phyloP scores from a whole-genome alignment of 2,329 filamentous ascomycete species.

The Talaromyces sp. region DNA sequence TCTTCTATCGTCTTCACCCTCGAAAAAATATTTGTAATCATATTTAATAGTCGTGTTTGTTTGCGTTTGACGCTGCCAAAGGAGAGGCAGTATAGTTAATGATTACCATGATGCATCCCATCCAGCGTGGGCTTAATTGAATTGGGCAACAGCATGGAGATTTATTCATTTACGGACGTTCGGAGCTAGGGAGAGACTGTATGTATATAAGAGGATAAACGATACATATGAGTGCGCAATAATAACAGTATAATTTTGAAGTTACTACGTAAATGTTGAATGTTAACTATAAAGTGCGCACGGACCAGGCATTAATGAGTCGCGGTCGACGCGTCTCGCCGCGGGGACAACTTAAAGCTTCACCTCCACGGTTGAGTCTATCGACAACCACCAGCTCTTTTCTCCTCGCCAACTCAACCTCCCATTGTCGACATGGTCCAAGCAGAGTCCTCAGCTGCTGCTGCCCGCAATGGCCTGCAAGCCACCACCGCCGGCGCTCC shows the following conservation, averaged over 20 bases:
- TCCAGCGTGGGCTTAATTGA: not conserved
- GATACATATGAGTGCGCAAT: not conserved
- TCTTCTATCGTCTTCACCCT: not conserved
- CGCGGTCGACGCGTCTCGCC: not conserved
- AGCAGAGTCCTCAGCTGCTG: conserved; percentile 44
- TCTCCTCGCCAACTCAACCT: not conserved
- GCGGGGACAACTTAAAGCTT: not conserved
- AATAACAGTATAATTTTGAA: not conserved
- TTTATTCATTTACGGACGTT: not conserved
- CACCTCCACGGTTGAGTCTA: not conserved
- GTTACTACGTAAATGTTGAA: not conserved
- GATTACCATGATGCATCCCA: not conserved
- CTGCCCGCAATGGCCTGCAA: conserved; percentile 37
- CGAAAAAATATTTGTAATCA: not conserved
- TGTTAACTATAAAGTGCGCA: not conserved
- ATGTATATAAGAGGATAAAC: not conserved
- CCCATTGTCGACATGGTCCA: conserved; percentile 31
- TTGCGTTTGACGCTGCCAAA: not conserved
- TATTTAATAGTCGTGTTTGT: not conserved
- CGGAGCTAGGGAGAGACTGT: not conserved
- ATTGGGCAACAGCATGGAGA: not conserved
- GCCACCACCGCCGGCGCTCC: conserved; percentile 35
- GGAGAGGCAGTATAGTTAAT: not conserved
- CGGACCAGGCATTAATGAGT: not conserved
- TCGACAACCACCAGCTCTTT: not conserved